Percentiles rank a stretch among this genome's conserved stretches.
Conservation (phyloP, 805 yeast genomes). For the Metschnikowia kofuensis region DNA sequence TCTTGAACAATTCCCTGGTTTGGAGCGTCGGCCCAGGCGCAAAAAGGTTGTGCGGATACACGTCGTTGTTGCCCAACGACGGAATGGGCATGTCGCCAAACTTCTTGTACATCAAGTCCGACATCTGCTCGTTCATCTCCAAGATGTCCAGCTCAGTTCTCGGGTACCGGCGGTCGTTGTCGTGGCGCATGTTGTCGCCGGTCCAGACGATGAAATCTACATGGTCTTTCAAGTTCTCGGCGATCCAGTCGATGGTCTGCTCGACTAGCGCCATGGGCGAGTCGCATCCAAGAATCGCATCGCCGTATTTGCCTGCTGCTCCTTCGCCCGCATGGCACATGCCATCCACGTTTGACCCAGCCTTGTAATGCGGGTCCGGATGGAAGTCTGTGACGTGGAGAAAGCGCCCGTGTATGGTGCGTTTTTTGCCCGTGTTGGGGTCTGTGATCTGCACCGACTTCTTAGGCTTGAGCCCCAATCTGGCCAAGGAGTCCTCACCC, state of each 20-base stretch:
- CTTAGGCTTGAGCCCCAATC: slow-evolving; percentile 35
- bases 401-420: slow-evolving; percentile 65
- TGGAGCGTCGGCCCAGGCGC: slow-evolving; percentile 88
- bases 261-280: slow-evolving; percentile 61
- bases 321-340: slow-evolving; percentile 62
- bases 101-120: slow-evolving; percentile 48
- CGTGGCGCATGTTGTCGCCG: slow-evolving; percentile 85
- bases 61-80: slow-evolving; percentile 82
- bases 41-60: slow-evolving; percentile 82
- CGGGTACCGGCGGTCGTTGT: slow-evolving; percentile 71
- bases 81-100: slow-evolving; percentile 62
- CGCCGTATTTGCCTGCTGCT: slow-evolving; percentile 66
- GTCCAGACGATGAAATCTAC: slow-evolving; percentile 89
- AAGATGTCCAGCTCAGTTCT: slow-evolving; percentile 72
- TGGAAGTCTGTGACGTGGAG: slow-evolving; percentile 86
- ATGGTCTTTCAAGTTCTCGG: slow-evolving; percentile 61
- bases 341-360: slow-evolving; percentile 46
- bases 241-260: slow-evolving; percentile 65
- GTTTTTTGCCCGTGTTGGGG: slow-evolving; percentile 20
- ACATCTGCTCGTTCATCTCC: slow-evolving; percentile 60
- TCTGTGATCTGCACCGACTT: slow-evolving; percentile 24
- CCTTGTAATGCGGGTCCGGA: slow-evolving; percentile 67
- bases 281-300: slow-evolving; percentile 76
- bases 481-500: neutral
- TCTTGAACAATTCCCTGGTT: slow-evolving; percentile 69